Evolutionary conservation across 2,329 filamentous ascomycete species (phyloP).

Genomic region (Diaporthe amygdali): DNA sequence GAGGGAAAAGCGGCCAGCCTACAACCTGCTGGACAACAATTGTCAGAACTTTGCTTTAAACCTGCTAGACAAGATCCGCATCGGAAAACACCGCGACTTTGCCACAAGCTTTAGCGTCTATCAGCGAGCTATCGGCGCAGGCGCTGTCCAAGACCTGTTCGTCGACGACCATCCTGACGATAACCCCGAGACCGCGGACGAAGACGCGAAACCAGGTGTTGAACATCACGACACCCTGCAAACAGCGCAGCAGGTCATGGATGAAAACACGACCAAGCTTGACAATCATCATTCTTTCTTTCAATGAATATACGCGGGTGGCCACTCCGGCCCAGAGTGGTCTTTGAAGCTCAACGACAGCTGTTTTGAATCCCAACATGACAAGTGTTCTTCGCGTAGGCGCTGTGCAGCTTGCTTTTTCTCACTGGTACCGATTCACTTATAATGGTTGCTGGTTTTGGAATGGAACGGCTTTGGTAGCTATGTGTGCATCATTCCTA

Average conservation of each 20-base stretch:
- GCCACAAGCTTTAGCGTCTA: conserved; percentile 60
- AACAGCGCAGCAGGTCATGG: conserved; percentile 57
- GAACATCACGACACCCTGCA: conserved; percentile 47
- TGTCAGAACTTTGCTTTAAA: conserved; percentile 62
- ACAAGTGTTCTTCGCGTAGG: background rate
- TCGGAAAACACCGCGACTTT: conserved; percentile 55
- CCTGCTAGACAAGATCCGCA: conserved; percentile 59
- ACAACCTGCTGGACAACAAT: conserved; percentile 66
- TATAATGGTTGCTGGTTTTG: background rate
- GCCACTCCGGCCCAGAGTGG: background rate
- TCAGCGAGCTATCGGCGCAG: conserved; percentile 52
- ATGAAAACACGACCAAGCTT: conserved; percentile 57
- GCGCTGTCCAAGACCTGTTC: conserved; percentile 59
- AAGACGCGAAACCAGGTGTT: conserved; percentile 27
- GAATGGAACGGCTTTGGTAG: too few species aligned
- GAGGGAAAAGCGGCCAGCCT: conserved; percentile 51
- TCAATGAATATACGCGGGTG: background rate
- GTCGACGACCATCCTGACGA: conserved; percentile 37
- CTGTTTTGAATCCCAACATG: background rate
- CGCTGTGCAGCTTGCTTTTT: background rate
- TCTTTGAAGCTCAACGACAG: background rate
- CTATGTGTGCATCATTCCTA: background rate
- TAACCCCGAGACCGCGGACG: conserved; percentile 32
- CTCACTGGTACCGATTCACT: background rate
- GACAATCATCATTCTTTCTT: conserved; percentile 42